Evolutionary conservation across 106 monocot species (phyloP), one percentile per base, ranked within the genome.

Genomic region (Dendrobium catenatum): DNA sequence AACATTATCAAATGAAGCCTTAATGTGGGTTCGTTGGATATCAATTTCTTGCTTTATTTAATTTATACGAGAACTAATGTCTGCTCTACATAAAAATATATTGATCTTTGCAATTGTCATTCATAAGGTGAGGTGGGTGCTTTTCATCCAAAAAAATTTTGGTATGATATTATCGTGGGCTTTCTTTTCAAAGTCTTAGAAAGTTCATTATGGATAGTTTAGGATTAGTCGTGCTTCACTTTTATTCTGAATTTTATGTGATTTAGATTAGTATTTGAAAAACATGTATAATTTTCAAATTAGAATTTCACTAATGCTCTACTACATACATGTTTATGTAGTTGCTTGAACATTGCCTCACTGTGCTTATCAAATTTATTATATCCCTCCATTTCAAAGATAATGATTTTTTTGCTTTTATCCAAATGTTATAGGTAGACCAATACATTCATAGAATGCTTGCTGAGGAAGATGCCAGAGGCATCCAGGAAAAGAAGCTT

Each of bases 371-470:
- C 40, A 72, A 40, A 40, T 37, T 72, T 40, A 72, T 16, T 16
- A 40, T 16, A 41, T 15, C 72, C 24, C 68, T 31, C 27, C 27
- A 27, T 68, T 7, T 31, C 68, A 24, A 68, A 68, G 9, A 9
- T 9, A 27, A 15, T 72, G 11, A 2, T 41, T 37, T 37, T 72
- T 40, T 72, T 66, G 26, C 2, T 40, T 40, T 18, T 56, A 46
- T 27, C 41, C 44, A 59, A 47, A 64, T 77, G 11, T 77, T 84
- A 40, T 77, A 98, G 98, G 93, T 95, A 15, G 89, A 95, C 85
- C 89, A 91, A 76, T 95, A 88, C 77, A 98, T 95, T 51, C 93
- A 95, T 79, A 88, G 92, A 90, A 84, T 98, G 58, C 84, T 98
- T 73, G 98, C 88, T n/a, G 95, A 98, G 82, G 93, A 88, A 85